These are phyloP conservation scores for Chrysoporthe austroafricana DNA, from an alignment of 2,329 filamentous ascomycete genomes.

Conservation along the genomic window DNA sequence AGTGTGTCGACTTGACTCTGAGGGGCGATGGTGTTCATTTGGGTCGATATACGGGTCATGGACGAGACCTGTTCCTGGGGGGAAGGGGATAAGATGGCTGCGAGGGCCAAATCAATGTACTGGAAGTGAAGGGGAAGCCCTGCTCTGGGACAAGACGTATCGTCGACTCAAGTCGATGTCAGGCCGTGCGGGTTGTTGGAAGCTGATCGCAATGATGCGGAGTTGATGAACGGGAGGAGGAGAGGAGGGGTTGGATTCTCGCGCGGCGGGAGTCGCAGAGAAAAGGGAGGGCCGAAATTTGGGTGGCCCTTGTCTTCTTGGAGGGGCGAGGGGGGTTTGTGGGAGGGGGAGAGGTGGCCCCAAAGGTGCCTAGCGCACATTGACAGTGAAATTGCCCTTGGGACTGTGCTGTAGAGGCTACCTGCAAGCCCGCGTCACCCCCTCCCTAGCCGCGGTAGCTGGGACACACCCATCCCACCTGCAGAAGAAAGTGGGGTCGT, in stretches of 20 bases:
- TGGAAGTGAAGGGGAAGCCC: constrained; percentile 32
- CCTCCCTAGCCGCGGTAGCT: neutral
- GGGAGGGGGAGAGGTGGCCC: constrained; percentile 10
- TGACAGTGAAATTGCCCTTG: constrained; percentile 11
- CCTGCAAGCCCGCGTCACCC: neutral
- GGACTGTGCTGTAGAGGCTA: constrained; percentile 5
- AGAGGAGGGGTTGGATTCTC: constrained; percentile 37
- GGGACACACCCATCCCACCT: constrained; percentile 22
- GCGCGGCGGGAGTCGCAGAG: constrained; percentile 33
- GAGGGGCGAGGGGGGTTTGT: constrained; percentile 30
- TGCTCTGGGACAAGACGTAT: constrained; percentile 33
- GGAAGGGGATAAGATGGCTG: constrained; percentile 43
- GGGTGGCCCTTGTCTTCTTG: constrained; percentile 31
- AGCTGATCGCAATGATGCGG: constrained; percentile 28
- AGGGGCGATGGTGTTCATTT: constrained; percentile 55
- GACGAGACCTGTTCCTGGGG: constrained; percentile 45
- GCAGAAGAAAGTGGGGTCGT: constrained; percentile 23
- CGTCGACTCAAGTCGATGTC: constrained; percentile 3
- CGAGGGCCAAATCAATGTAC: constrained; percentile 35
- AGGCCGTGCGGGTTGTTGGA: constrained; percentile 24
- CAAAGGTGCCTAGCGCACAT: constrained; percentile 11
- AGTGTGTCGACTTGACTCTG: constrained; percentile 66
- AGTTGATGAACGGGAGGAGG: constrained; percentile 33
- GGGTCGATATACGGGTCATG: constrained; percentile 60
- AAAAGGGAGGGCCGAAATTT: constrained; percentile 31